phyloP scores from a whole-genome alignment of 2,329 filamentous ascomycete species.

The Ilyonectria destructans region DNA sequence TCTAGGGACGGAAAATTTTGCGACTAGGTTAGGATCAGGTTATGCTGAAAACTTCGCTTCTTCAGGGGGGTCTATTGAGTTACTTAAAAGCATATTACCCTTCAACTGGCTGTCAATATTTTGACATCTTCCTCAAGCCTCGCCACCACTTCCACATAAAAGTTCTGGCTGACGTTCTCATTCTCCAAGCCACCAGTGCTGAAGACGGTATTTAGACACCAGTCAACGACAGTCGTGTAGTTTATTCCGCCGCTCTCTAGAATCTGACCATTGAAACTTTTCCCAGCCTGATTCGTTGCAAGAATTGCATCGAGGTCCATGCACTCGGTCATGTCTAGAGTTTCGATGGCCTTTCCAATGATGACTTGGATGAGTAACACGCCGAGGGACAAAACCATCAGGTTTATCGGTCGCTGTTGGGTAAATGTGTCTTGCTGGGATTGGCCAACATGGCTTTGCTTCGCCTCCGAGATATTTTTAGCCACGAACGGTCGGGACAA shows the following conservation, averaged over 20 bases:
- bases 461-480: not conserved
- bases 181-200: slow-evolving; percentile 1
- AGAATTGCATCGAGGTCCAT: not conserved
- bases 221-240: slow-evolving; percentile 7
- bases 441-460: not conserved
- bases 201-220: slow-evolving; percentile 12
- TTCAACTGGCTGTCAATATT: too few species aligned
- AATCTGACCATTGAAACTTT: not conserved
- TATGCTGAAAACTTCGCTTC: too few species aligned
- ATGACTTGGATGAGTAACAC: slow-evolving; percentile 13
- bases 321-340: slow-evolving; percentile 5
- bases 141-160: slow-evolving; percentile 13
- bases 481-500: slow-evolving; percentile 4
- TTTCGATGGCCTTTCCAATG: slow-evolving; percentile 4
- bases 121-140: slow-evolving; percentile 17
- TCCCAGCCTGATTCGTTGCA: not conserved
- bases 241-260: slow-evolving; percentile 13
- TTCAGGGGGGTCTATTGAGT: too few species aligned
- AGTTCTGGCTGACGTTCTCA: slow-evolving; percentile 16
- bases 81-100: too few species aligned
- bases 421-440: not conserved
- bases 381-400: slow-evolving; percentile 10
- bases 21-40: too few species aligned
- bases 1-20: too few species aligned
- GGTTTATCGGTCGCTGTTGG: slow-evolving; percentile 1